Base-by-base conservation (phyloP, 1,139 yeast species). In the Yamadazyma blattariae region DNA sequence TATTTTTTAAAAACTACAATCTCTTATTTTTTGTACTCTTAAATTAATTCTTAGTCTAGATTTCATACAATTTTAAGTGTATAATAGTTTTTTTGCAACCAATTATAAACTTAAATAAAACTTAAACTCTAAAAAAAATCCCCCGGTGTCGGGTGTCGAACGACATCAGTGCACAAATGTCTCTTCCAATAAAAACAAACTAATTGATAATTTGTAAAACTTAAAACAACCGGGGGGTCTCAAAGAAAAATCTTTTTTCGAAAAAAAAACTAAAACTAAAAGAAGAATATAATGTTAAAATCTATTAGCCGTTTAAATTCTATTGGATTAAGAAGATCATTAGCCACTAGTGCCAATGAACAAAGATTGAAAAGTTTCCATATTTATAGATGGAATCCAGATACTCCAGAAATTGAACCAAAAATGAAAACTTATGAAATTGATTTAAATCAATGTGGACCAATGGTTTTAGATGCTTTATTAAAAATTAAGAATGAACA, bases 321-420 rank as follows among this genome's bases (percentile, higher is more conserved):
- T 16, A 13, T 28, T n/a, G 36, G 32, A 10, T 33, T 33, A 27
- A 32, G 35, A 28, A 65, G 75, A 55, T 50, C 60, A 12, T 64
- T 71, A 48, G 76, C 76, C 42, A 68, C 76, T 30, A 56, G 56
- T 35, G 53, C 60, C 24, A 17, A 17, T 17, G 57, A 61, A 42
- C 80, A 83, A 39, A 74, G 82, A 47, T 47, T 83, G 51, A 92
- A 92, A 72, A 79, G 82, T 35, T 89, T 92, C 66, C 88, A 90
- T 61, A 82, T 92, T 52, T 92, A 92, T 75, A 82, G 98, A 72
- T 92, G 98, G 97, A 86, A 86, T 58, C 99, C 99, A 39, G 99
- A 92, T 59, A 79, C 88, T 40, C 99, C 98, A 36, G 92, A 87
- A 52, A 81, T 80, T 52, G 89, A 90, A 72, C 98, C 99, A 41